Conservation (phyloP, 352 stramenopile species). For the Pythium aquatile region DNA sequence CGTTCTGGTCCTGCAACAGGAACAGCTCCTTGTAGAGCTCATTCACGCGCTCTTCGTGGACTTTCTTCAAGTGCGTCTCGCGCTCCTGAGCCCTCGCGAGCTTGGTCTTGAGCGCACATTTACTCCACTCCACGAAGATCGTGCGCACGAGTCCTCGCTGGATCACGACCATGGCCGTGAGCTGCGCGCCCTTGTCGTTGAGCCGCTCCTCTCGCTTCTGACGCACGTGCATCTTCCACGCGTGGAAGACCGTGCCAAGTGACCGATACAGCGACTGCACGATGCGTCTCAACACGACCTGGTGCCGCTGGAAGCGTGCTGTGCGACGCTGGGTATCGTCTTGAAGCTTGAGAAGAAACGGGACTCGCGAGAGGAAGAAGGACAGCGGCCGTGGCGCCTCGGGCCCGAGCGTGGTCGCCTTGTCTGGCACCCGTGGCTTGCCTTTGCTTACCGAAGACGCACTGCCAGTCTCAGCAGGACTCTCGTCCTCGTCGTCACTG, state of each 20-base stretch:
- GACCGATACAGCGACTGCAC: slow-evolving; percentile 54
- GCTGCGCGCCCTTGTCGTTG: slow-evolving; percentile 45
- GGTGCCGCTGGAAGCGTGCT: slow-evolving; percentile 37
- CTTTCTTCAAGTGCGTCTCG: slow-evolving; percentile 24
- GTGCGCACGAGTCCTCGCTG: slow-evolving; percentile 45
- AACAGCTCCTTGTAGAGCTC: slow-evolving; percentile 43
- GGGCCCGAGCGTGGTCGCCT: slow-evolving; percentile 11
- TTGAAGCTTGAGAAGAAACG: slow-evolving; percentile 42
- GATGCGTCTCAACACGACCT: slow-evolving; percentile 46
- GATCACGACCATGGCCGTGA: slow-evolving; percentile 52
- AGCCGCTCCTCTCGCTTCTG: slow-evolving; percentile 40
- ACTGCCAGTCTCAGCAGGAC: background rate
- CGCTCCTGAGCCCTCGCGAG: slow-evolving; percentile 2
- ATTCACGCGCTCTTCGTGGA: slow-evolving; percentile 35
- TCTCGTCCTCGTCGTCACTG: slow-evolving; percentile 16
- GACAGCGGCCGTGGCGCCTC: slow-evolving; percentile 32
- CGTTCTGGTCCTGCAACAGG: slow-evolving; percentile 35
- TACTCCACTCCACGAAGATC: slow-evolving; percentile 58
- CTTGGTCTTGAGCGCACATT: slow-evolving; percentile 31
- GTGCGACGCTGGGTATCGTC: slow-evolving; percentile 35
- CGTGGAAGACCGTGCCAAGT: slow-evolving; percentile 52
- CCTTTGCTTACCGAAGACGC: background rate
- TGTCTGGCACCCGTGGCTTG: background rate
- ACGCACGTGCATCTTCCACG: slow-evolving; percentile 42
- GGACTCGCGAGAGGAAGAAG: slow-evolving; percentile 46